phyloP scores from a whole-genome alignment of 768 basidiomycete species.

The Strobilomyces dryophilus region DNA sequence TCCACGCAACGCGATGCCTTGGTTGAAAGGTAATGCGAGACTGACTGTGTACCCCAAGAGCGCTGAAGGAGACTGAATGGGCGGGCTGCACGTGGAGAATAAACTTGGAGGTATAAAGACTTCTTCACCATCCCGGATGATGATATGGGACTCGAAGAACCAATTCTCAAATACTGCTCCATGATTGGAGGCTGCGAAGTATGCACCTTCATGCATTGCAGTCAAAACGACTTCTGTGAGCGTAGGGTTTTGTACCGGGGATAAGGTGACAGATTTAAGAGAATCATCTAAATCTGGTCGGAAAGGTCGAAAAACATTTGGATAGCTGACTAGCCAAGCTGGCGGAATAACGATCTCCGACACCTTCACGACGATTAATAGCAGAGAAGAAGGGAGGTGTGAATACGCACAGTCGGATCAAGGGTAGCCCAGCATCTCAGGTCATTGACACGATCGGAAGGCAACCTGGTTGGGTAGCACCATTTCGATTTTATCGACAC shows the following conservation, averaged over 20 bases:
- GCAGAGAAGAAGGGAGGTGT: background rate
- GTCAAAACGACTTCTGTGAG: conserved; percentile 51
- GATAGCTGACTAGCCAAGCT: conserved; percentile 36
- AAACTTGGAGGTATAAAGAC: conserved; percentile 27
- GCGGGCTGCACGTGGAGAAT: conserved; percentile 16
- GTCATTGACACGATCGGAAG: conserved; percentile 1
- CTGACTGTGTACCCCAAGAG: conserved; percentile 45
- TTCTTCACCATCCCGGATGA: conserved; percentile 51
- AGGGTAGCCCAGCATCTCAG: conserved; percentile 34
- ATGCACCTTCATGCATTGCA: conserved; percentile 49
- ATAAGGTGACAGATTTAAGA: conserved; percentile 18
- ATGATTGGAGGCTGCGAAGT: conserved; percentile 35
- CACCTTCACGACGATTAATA: conserved; percentile 30
- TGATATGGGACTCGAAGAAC: conserved; percentile 37
- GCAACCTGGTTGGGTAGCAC: conserved; percentile 1
- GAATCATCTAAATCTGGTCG: conserved; percentile 2
- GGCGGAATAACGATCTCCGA: conserved; percentile 36
- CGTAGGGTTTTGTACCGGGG: conserved; percentile 27
- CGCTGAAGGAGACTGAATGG: conserved; percentile 7
- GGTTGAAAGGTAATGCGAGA: conserved; percentile 67
- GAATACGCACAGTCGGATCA: conserved; percentile 37
- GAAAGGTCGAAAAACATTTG: conserved; percentile 33
- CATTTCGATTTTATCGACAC: conserved; percentile 25
- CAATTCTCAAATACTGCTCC: conserved; percentile 38
- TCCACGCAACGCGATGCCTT: conserved; percentile 53